These are phyloP conservation scores for Rhizopogon vulgaris DNA, from an alignment of 768 basidiomycete genomes.

Conservation along the genomic window DNA sequence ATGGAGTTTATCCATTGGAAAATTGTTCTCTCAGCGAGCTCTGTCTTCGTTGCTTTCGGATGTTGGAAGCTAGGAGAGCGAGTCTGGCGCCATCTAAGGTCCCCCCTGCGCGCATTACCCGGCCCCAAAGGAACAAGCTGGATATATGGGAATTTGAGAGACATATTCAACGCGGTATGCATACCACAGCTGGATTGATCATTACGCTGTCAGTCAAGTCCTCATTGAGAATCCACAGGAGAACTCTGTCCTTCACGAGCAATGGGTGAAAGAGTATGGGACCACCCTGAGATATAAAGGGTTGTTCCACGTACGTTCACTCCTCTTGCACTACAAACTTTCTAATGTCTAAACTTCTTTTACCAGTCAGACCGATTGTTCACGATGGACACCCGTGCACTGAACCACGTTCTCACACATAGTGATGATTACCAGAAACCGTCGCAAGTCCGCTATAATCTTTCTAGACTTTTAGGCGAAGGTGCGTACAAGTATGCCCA, in stretches of 20 bases:
- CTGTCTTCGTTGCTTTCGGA: constrained; percentile 20
- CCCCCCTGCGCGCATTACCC: constrained; percentile 42
- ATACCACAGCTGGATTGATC: not conserved
- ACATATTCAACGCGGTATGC: constrained; percentile 38
- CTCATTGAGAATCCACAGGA: constrained; percentile 11
- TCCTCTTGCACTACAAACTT: not conserved
- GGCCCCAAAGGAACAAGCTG: constrained; percentile 41
- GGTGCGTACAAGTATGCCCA: constrained; percentile 14
- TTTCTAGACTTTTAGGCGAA: constrained; percentile 37
- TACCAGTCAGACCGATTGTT: constrained; percentile 35
- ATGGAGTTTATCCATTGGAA: not conserved
- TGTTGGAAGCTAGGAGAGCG: constrained; percentile 25
- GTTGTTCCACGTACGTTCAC: constrained; percentile 37
- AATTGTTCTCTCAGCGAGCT: constrained; percentile 1
- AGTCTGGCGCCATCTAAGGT: constrained; percentile 29
- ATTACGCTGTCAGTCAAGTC: no score
- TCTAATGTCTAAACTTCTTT: not conserved
- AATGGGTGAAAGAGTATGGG: constrained; percentile 46
- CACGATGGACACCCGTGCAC: constrained; percentile 55
- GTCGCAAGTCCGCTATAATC: constrained; percentile 26
- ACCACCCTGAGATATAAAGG: constrained; percentile 37
- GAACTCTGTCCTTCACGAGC: constrained; percentile 28
- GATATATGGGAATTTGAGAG: constrained; percentile 43
- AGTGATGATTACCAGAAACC: constrained; percentile 53
- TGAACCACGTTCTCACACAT: constrained; percentile 60